These are phyloP conservation scores for Mortierella sp. DNA, from an alignment of 371 early-diverging fungal genomes.

Conservation along the genomic window DNA sequence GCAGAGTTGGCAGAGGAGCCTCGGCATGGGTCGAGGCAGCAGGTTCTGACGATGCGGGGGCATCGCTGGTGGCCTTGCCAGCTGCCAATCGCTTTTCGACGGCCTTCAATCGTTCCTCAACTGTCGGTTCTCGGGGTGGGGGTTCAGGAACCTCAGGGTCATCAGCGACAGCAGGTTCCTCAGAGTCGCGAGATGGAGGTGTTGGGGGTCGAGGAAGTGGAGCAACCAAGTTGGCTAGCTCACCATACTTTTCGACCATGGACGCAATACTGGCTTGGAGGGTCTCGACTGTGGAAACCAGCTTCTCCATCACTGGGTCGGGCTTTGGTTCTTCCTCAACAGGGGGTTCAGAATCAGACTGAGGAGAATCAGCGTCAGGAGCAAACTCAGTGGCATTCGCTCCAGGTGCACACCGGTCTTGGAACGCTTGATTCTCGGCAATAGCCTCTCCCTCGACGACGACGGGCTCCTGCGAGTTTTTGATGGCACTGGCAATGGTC, in stretches of 20 bases:
- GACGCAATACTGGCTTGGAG: conserved; percentile 16
- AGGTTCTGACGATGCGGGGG: not conserved
- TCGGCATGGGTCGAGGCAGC: not conserved
- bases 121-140: not conserved
- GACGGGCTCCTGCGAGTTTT: not conserved
- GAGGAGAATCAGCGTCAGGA: not conserved
- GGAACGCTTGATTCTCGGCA: not conserved
- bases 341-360: not conserved
- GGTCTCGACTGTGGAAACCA: conserved; percentile 3
- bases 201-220: not conserved
- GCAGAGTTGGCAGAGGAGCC: not conserved
- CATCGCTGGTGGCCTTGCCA: not conserved
- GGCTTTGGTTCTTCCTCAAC: not conserved
- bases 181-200: not conserved
- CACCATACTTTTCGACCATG: conserved; percentile 26
- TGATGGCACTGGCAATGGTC: conserved; percentile 9
- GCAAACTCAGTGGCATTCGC: not conserved
- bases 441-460: not conserved
- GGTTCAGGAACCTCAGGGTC: not conserved
- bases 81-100: not conserved
- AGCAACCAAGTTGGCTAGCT: not conserved
- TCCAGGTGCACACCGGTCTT: not conserved
- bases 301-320: conserved; percentile 1
- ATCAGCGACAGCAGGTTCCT: not conserved
- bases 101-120: not conserved